Evolutionary conservation across 345 rosid genomes (phyloP), one percentile per base, ranked within the genome.

Genomic region (Gossypium turneri): DNA sequence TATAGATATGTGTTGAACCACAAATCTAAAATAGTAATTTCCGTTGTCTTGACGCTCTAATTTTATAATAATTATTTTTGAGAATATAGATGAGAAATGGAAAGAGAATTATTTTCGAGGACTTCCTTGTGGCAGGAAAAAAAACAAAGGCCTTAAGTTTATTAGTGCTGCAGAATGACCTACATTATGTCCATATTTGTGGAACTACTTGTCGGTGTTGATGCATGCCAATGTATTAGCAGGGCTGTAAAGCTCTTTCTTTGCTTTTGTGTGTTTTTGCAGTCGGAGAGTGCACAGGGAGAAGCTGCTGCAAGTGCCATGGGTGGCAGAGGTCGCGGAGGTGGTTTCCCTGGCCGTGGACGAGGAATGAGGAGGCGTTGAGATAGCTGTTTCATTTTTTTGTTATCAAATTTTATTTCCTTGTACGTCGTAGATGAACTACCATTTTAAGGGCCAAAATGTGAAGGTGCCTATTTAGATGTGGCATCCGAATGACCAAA

Each of bases 261-360:
- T 65, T 77, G 73, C 9, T 38, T 64, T 62, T 38, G n/a, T 66
- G 1, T 59, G 55, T 56, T 73, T 8, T 9, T 84, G 81, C 85
- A 94, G 98, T 94, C 99, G 17, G 98, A 91, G 83, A 96, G 99
- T 66, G 99, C 98, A 27, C 99, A 96, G 57, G 99, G 97, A 81
- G 98, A 96, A 24, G 98, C 94, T 55, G 92, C 97, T 11, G 92
- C 92, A 8, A 77, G 91, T 73, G 98, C 92, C 55, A 92, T 93
- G 97, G 97, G 92, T 25, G 94, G 97, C 69, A 86, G 97, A 84
- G 94, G 93, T 13, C 91, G 85, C 57, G 92, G 94, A 24, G 90
- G 94, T 83, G 93, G 80, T 76, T 82, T 84, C 75, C 84, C 90
- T 61, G 97, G 99, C 43, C 93, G 97, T 48, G 98, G 99, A n/a